phyloP scores from a whole-genome alignment of 1,139 yeast species.

The Wickerhamomyces sp. region DNA sequence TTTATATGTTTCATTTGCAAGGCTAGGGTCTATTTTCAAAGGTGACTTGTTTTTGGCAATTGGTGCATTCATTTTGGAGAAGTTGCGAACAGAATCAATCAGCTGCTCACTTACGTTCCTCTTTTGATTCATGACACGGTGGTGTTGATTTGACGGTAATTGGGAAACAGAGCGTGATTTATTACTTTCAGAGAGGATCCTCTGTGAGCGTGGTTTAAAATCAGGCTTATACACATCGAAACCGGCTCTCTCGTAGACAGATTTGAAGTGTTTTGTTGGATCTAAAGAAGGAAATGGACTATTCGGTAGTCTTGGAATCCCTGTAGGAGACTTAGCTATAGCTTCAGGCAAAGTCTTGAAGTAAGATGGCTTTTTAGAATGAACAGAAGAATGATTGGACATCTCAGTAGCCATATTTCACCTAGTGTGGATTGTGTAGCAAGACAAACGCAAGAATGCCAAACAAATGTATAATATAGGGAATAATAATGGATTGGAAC shows the following conservation, averaged over 20 bases:
- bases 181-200: neutral
- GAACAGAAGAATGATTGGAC: neutral
- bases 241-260: conserved; percentile 65
- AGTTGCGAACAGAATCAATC: neutral
- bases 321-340: conserved; percentile 21
- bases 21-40: conserved; percentile 13
- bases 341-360: conserved; percentile 23
- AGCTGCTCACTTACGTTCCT: conserved; percentile 15
- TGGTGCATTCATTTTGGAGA: neutral
- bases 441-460: too few species aligned
- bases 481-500: too few species aligned
- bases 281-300: conserved; percentile 57
- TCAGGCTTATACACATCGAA: conserved; percentile 40
- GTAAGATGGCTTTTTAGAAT: conserved; percentile 17
- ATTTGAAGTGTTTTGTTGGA: conserved; percentile 48
- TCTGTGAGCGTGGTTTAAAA: conserved; percentile 15
- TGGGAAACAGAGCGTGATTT: conserved; percentile 17
- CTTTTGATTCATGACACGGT: conserved; percentile 5
- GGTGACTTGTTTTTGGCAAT: conserved; percentile 1
- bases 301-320: conserved; percentile 19
- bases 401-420: neutral
- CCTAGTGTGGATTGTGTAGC: too few species aligned
- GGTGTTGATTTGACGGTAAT: neutral
- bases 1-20: conserved; percentile 13
- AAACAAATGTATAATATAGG: too few species aligned